Conservation (phyloP, 495 filamentous ascomycete species). For the Massariosphaeria phaeospora region DNA sequence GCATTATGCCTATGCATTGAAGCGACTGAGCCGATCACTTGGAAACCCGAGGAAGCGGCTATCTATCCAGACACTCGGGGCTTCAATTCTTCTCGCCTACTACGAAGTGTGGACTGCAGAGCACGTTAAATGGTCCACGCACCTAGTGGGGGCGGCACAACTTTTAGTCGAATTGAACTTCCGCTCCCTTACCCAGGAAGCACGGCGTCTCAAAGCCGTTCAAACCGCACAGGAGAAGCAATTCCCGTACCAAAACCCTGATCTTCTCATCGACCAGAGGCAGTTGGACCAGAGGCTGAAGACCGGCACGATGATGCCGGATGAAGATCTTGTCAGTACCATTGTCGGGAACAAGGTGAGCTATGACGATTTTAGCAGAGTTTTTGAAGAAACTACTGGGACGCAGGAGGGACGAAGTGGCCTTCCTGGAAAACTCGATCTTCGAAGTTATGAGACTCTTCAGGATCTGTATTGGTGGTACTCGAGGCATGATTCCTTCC, state of each 20-base stretch:
- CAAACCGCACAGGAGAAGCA: conserved; percentile 35
- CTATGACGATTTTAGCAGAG: conserved; percentile 36
- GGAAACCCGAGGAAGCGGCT: conserved; percentile 64
- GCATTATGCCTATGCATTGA: conserved; percentile 84
- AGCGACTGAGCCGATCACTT: conserved; percentile 69
- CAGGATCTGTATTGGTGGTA: conserved; percentile 97
- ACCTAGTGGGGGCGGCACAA: conserved; percentile 77
- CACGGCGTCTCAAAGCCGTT: conserved; percentile 54
- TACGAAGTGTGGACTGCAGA: conserved; percentile 95
- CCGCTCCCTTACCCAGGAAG: conserved; percentile 61
- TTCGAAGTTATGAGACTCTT: conserved; percentile 62
- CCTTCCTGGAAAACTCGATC: conserved; percentile 28
- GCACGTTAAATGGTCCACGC: conserved; percentile 91
- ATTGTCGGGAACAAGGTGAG: conserved; percentile 37
- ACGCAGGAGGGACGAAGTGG: conserved; percentile 1
- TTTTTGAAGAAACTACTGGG: conserved; percentile 15
- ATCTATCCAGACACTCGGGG: conserved; percentile 76
- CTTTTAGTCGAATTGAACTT: conserved; percentile 81
- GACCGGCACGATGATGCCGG: conserved; percentile 22
- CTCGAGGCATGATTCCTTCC: conserved; percentile 84
- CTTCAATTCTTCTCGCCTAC: conserved; percentile 80
- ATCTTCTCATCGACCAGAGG: conserved; percentile 29
- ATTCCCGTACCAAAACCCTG: conserved; percentile 32
- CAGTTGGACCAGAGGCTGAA: conserved; percentile 17
- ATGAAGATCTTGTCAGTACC: conserved; percentile 37